A percentile compares a stretch with the other conserved stretches of the same genome.
Conservation (phyloP, 305 asterid species). For the Lippia alba region DNA sequence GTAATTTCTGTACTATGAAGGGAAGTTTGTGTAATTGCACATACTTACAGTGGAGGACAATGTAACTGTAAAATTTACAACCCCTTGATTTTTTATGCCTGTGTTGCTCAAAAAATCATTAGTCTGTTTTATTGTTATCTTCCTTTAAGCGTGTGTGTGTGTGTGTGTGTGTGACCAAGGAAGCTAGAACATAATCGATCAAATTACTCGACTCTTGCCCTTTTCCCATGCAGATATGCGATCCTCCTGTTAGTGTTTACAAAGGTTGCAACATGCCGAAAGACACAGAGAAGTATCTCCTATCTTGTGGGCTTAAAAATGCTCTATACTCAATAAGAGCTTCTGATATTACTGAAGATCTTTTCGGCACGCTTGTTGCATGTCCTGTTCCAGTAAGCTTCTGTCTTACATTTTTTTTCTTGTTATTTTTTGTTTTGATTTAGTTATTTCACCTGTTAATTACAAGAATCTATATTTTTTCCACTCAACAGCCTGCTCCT, state of each 20-base stretch:
- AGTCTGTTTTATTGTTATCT: no score
- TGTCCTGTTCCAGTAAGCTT: constrained; percentile 80
- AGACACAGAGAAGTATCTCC: constrained; percentile 86
- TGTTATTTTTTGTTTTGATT: constrained; percentile 1
- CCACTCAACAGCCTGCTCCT: constrained; percentile 58
- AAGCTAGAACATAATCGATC: constrained; percentile 1
- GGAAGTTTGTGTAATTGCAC: no score
- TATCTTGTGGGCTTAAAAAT: constrained; percentile 82
- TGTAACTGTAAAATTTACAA: no score
- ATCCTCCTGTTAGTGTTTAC: constrained; percentile 92
- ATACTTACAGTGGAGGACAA: no score
- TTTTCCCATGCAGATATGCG: constrained; percentile 67
- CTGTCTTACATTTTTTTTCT: background rate
- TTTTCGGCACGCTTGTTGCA: constrained; percentile 77
- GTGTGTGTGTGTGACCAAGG: background rate
- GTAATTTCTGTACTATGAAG: no score
- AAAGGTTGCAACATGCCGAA: constrained; percentile 82
- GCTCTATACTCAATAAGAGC: constrained; percentile 88
- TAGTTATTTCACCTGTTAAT: constrained; percentile 15
- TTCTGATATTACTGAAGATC: constrained; percentile 72
- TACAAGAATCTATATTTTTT: constrained; percentile 33
- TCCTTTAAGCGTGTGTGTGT: no score
- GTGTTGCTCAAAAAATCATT: no score
- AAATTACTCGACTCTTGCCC: constrained; percentile 27
- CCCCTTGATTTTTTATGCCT: no score